These are phyloP conservation scores for Pseudoscleropodium purum DNA, from an alignment of 225 moss, liverwort and hornwort species.

Conservation along the genomic window DNA sequence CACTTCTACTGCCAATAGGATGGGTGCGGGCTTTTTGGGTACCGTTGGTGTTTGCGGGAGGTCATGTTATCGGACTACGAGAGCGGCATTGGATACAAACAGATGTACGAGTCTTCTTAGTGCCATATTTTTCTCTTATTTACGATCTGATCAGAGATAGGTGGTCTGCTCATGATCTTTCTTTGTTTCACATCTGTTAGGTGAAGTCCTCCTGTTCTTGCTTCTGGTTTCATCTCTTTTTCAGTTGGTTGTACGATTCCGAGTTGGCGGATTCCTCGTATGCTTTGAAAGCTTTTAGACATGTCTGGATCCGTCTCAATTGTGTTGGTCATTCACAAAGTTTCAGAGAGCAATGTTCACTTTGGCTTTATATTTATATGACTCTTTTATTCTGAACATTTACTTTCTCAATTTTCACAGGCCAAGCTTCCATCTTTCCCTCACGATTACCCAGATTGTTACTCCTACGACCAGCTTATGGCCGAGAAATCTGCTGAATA, in stretches of 20 bases:
- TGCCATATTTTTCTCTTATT: background rate
- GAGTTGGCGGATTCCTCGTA: background rate
- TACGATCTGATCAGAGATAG: background rate
- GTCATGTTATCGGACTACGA: constrained; percentile 78
- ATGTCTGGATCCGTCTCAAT: background rate
- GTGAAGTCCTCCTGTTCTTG: background rate
- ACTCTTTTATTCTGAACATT: background rate
- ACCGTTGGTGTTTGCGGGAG: constrained; percentile 92
- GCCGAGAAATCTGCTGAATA: constrained; percentile 28
- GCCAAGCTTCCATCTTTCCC: constrained; percentile 74
- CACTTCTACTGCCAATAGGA: constrained; percentile 64
- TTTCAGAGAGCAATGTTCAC: background rate
- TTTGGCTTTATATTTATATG: background rate
- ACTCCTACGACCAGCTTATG: constrained; percentile 45
- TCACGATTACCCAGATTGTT: constrained; percentile 86
- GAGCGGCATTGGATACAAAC: constrained; percentile 87
- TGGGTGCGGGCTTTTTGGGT: constrained; percentile 98
- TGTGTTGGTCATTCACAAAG: background rate
- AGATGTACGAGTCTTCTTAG: constrained; percentile 46
- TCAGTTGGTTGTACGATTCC: background rate
- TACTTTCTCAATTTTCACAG: constrained; percentile 29
- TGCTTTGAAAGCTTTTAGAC: background rate
- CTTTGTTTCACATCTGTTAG: background rate
- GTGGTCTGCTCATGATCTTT: background rate
- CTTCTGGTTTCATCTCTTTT: background rate